Evolutionary conservation across 2,329 filamentous ascomycete genomes (phyloP), one percentile per base, ranked within the genome.

Genomic region (Colletotrichum eleusines): DNA sequence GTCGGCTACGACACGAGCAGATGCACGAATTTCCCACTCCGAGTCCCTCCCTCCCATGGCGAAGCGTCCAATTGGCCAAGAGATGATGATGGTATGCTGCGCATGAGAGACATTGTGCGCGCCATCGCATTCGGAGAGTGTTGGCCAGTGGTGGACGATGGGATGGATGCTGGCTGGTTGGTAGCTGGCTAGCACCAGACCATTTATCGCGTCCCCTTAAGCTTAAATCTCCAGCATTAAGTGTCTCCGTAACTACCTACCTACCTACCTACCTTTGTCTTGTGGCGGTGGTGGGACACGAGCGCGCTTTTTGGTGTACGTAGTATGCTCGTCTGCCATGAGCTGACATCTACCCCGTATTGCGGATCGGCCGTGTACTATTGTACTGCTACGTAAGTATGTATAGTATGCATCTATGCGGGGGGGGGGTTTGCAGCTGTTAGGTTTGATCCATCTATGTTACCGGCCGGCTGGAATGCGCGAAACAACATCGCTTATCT

Each of bases 251-350:
- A n/a, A n/a, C n/a, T n/a, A n/a, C n/a, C n/a, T n/a, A n/a, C n/a
- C n/a, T n/a, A n/a, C n/a, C n/a, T n/a, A n/a, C n/a, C n/a, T n/a
- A n/a, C 35, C 26, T 23, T 44, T 28, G 38, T 50, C 44, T 58
- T 71, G 57, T 63, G 60, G 69, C 59, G 64, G 69, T 68, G 68
- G 64, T 68, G 68, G 64, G 57, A 62, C 54, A 35, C 40, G 44
- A 16, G 35, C 35, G 18, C 33, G 23, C 31, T 50, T 20, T 66
- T 23, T 12, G 44, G 44, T 46, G 44, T n/a, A 5, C 12, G 3
- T 3, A 12, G 42, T n/a, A 35, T n/a, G 53, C 59, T 3, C 18
- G 42, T n/a, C 44, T n/a, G 53, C 59, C 31, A 23, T 23, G 20
- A 23, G 53, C 20, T 16, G 53, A 38, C 53, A 23, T 53, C 53